A percentile compares a stretch with the other conserved stretches of the same genome.
Conservation (phyloP, 805 yeast genomes). For the Candida insectorum region DNA sequence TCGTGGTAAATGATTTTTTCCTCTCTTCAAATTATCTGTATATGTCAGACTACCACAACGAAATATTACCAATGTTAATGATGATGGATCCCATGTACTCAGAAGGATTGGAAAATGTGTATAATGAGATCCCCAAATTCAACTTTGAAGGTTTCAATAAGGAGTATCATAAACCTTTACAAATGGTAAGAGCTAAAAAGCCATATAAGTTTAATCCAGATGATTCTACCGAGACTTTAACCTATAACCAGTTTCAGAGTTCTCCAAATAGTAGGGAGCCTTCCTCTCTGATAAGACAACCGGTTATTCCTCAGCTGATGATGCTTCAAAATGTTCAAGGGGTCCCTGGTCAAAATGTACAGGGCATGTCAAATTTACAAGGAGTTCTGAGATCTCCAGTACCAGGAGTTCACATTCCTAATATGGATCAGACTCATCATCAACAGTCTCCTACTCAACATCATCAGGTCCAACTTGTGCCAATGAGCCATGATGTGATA, state of each 20-base stretch:
- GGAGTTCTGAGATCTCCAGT: no score
- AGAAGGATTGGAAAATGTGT: slow-evolving; percentile 28
- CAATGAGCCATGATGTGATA: no score
- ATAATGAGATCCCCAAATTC: slow-evolving; percentile 29
- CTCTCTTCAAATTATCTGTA: slow-evolving; percentile 30
- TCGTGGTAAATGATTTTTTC: slow-evolving; percentile 35
- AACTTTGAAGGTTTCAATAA: slow-evolving; percentile 26
- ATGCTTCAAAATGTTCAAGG: no score
- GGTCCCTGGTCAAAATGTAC: no score
- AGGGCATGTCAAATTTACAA: no score
- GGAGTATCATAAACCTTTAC: slow-evolving; percentile 24
- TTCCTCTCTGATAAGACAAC: no score
- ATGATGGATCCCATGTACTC: slow-evolving; percentile 23
- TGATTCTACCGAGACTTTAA: background rate
- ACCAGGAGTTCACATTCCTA: no score
- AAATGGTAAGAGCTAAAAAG: slow-evolving; percentile 5
- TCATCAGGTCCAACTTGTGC: no score
- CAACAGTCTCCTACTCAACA: slow-evolving; percentile 1
- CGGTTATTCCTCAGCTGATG: no score
- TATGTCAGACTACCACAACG: slow-evolving; percentile 37
- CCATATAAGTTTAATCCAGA: background rate
- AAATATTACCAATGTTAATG: slow-evolving; percentile 28
- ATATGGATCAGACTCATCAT: no score
- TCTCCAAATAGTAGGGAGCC: no score
- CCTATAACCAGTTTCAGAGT: background rate